Conservation (phyloP, 805 yeast genomes). For the Teunomyces kruisii region DNA sequence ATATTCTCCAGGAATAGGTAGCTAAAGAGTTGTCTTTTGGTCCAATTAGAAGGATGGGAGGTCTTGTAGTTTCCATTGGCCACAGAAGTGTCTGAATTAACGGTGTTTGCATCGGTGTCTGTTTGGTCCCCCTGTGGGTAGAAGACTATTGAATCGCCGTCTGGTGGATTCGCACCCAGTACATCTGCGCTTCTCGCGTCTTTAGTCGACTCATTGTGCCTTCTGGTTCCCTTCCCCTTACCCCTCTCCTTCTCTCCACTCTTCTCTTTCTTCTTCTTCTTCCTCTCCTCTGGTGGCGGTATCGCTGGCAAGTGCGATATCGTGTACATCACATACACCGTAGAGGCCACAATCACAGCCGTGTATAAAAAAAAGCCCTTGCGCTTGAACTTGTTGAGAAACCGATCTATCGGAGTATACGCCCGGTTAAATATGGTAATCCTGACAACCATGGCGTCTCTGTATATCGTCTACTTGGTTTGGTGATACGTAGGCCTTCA, state of each 20-base stretch:
- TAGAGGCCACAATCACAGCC: constrained; percentile 27
- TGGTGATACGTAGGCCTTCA: too few relatives aligned
- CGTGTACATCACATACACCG: constrained; percentile 26
- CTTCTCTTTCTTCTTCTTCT: constrained; percentile 2
- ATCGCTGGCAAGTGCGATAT: constrained; percentile 15
- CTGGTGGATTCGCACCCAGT: not conserved
- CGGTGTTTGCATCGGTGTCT: not conserved
- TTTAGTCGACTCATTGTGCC: too few relatives aligned
- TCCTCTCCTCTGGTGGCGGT: constrained; percentile 10
- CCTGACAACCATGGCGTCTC: not conserved
- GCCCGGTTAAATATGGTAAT: not conserved
- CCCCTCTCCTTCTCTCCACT: not conserved
- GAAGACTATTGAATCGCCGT: too few relatives aligned
- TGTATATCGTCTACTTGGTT: not conserved
- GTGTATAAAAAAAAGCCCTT: constrained; percentile 37
- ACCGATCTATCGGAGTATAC: constrained; percentile 29
- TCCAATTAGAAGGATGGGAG: constrained; percentile 12
- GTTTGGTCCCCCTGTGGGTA: too few relatives aligned
- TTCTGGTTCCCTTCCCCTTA: too few relatives aligned
- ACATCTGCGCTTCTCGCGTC: not conserved
- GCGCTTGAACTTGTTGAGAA: constrained; percentile 28
- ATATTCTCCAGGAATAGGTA: constrained; percentile 14
- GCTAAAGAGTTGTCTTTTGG: constrained; percentile 16
- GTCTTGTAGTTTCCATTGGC: constrained; percentile 4
- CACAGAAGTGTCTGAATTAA: constrained; percentile 7